These are phyloP conservation scores for Fusarium odoratissimum DNA, from an alignment of 2,329 filamentous ascomycete genomes.

Conservation along the genomic window DNA sequence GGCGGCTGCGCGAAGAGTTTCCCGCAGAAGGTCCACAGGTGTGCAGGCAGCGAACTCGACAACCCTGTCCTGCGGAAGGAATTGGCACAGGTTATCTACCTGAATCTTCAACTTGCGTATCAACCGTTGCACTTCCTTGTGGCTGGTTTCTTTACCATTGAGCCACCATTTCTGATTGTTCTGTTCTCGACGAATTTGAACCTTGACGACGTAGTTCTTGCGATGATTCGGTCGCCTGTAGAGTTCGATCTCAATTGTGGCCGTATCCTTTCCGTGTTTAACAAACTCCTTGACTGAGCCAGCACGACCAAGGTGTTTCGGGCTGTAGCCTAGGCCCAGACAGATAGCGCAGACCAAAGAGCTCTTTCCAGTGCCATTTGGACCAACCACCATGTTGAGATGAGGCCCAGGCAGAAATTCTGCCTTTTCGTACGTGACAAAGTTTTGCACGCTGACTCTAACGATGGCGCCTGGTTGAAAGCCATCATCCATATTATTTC, in stretches of 20 bases:
- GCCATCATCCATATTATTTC: constrained; percentile 42
- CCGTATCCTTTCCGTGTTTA: constrained; percentile 84
- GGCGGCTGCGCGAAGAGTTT: constrained; percentile 90
- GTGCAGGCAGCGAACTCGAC: constrained; percentile 90
- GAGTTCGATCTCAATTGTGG: constrained; percentile 91
- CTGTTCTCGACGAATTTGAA: constrained; percentile 83
- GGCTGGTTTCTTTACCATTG: constrained; percentile 71
- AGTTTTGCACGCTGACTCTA: constrained; percentile 85
- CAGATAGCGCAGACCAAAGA: constrained; percentile 97
- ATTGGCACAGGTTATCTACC: constrained; percentile 97
- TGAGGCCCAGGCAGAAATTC: constrained; percentile 93
- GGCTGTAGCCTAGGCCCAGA: constrained; percentile 85
- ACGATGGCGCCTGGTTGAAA: constrained; percentile 87
- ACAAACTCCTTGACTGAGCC: constrained; percentile 90
- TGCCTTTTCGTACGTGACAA: constrained; percentile 93
- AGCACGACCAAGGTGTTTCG: constrained; percentile 85
- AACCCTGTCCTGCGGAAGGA: constrained; percentile 94
- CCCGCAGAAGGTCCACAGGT: constrained; percentile 82
- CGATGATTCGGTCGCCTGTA: constrained; percentile 69
- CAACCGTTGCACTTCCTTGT: constrained; percentile 74
- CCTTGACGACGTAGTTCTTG: constrained; percentile 77
- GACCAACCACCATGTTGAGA: constrained; percentile 98
- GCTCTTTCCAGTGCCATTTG: constrained; percentile 98
- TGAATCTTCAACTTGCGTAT: constrained; percentile 85
- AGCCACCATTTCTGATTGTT: constrained; percentile 85